These are phyloP conservation scores for Brassica carinata DNA, from an alignment of 345 rosid species.

Conservation along the genomic window DNA sequence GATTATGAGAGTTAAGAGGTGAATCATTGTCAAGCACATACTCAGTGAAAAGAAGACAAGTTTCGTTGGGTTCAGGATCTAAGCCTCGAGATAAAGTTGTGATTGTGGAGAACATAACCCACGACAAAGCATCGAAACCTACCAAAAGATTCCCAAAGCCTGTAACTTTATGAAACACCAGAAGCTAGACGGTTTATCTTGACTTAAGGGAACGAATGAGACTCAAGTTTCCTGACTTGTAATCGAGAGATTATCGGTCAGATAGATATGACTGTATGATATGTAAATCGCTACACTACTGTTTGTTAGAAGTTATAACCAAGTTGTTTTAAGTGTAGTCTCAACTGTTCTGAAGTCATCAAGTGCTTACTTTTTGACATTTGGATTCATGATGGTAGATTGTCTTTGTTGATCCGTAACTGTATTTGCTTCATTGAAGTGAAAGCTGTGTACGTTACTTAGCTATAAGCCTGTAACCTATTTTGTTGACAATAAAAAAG, in stretches of 20 bases:
- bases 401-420: neutral
- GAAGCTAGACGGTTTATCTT: constrained; percentile 5
- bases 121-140: constrained; percentile 51
- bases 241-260: neutral
- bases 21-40: neutral
- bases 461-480: neutral
- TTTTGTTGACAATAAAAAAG: neutral
- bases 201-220: neutral
- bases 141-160: constrained; percentile 9
- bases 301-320: constrained; percentile 3
- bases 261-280: neutral
- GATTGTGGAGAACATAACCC: constrained; percentile 67
- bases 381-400: neutral
- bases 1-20: constrained; percentile 1
- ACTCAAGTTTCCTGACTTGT: neutral
- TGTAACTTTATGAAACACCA: constrained; percentile 10
- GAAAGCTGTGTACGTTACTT: neutral
- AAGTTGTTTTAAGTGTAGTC: constrained; percentile 17
- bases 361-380: neutral
- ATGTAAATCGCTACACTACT: constrained; percentile 18
- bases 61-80: constrained; percentile 77
- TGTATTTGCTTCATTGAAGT: neutral
- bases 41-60: constrained; percentile 72
- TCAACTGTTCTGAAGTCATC: neutral
- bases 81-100: constrained; percentile 87